A percentile compares a stretch with the other conserved stretches of the same genome.
Evolutionary conservation across 352 stramenopile genomes (phyloP).

Genomic region (Phytophthora multivora): DNA sequence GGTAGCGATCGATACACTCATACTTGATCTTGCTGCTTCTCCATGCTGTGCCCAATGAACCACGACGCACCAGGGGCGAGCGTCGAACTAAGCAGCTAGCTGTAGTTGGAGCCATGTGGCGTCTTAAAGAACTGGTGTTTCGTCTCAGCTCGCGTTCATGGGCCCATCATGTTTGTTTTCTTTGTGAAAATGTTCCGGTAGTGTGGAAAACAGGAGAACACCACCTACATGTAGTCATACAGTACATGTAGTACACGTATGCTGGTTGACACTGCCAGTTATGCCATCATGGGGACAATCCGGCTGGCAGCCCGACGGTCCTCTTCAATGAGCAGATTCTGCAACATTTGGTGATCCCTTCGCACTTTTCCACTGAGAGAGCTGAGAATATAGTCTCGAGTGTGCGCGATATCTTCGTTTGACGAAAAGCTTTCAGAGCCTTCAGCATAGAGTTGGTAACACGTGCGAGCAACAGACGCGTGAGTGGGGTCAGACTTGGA

Average conservation of each 20-base stretch:
- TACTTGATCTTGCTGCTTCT: too few species aligned
- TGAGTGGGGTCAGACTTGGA: conserved; percentile 31
- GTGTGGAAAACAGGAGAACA: too few species aligned
- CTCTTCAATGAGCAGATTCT: conserved; percentile 38
- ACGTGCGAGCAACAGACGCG: conserved; percentile 33
- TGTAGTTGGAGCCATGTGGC: too few species aligned
- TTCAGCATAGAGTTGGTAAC: conserved; percentile 41
- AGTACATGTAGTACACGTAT: neutral
- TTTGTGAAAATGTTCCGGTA: conserved; percentile 5
- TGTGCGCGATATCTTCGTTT: conserved; percentile 22
- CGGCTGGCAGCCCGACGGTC: conserved; percentile 25
- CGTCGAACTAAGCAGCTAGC: too few species aligned
- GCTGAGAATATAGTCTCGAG: conserved; percentile 34
- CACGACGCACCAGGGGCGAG: too few species aligned
- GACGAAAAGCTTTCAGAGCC: conserved; percentile 17
- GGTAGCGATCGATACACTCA: too few species aligned
- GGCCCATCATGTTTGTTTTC: neutral
- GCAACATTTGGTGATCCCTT: conserved; percentile 34
- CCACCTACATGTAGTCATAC: conserved; percentile 4
- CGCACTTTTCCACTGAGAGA: conserved; percentile 36
- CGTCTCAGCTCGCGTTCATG: too few species aligned
- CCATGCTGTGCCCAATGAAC: too few species aligned
- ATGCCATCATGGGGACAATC: conserved; percentile 22
- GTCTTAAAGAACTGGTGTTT: too few species aligned
- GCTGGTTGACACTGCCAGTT: neutral